Base-by-base conservation (phyloP, 2,329 filamentous ascomycete genomes). In the Ceratocystiopsis sp. region DNA sequence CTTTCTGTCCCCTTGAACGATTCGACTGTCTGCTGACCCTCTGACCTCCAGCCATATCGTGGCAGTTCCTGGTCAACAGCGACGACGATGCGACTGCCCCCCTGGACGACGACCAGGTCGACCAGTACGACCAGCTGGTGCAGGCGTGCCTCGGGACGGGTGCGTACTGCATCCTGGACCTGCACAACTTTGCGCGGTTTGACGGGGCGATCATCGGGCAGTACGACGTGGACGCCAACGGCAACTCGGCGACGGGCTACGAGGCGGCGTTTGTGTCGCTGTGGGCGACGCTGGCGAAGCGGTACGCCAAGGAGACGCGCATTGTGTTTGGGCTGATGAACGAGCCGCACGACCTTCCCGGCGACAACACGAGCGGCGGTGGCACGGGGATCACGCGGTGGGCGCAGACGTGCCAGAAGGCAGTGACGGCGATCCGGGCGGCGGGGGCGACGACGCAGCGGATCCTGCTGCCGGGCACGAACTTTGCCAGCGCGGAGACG, bases 311-410 rank as follows among this genome's bases (percentile, higher is more conserved):
- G 7, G 58, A 73, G 41, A 54, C 63, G 35, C 73, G 69, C 46
- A 59, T 82, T 21, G 63, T 71, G 4, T 78, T 82, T 49, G 76
- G 75, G 14, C 54, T 82, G 38, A 81, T 82, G 76, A 83, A 82
- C 58, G 78, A 78, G 59, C 77, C 78, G 8, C 74, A 80, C 55
- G 69, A 75, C 42, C 57, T 72, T 44, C 21, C 21, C 4, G 21
- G 21, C 21, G 21, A 21, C 21, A 21, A 21, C 21, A 4, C 8
- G 4, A 21, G 21, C 21, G 21, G 21, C 21, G 21, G 21, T 8
- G 21, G 21, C 21, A 21, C 21, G 21, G 67, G 75, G 51, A 63
- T 78, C 49, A 56, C 53, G 21, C 55, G 59, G 1, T 82, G 78
- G 78, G 74, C 71, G 0, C 55, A 63, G 5, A 75, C 72, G 0